Conservation (phyloP, 805 yeast species). For the Kodamaea sagamina region DNA sequence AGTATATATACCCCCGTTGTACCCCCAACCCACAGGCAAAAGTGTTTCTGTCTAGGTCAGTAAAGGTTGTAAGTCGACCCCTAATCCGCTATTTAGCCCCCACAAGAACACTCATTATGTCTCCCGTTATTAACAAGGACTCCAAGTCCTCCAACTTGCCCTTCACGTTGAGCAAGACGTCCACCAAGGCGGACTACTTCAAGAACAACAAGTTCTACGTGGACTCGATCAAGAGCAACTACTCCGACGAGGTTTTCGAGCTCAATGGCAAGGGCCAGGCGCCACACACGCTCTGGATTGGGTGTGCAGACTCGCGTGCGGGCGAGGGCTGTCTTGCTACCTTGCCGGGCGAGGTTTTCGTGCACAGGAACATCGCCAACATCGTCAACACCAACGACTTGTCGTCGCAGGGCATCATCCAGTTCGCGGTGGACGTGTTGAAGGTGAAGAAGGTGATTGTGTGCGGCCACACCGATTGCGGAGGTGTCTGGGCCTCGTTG, state of each 20-base stretch:
- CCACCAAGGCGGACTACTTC: slow-evolving; percentile 51
- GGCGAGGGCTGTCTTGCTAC: slow-evolving; percentile 75
- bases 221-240: slow-evolving; percentile 47
- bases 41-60: slow-evolving; percentile 6
- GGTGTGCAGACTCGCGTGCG: slow-evolving; percentile 90
- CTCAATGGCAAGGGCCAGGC: slow-evolving; percentile 77
- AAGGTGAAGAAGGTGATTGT: slow-evolving; percentile 79
- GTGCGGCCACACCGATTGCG: slow-evolving; percentile 95
- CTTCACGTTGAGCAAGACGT: slow-evolving; percentile 49
- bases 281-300: slow-evolving; percentile 94
- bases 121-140: slow-evolving; percentile 1
- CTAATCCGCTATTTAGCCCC: background rate
- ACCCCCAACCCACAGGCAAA: slow-evolving; percentile 1
- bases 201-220: slow-evolving; percentile 49
- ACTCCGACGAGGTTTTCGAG: slow-evolving; percentile 58
- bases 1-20: slow-evolving; percentile 2
- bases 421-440: slow-evolving; percentile 82
- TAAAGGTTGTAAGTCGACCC: slow-evolving; percentile 4
- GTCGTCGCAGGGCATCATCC: slow-evolving; percentile 74
- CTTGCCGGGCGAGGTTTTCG: slow-evolving; percentile 90
- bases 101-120: slow-evolving; percentile 3
- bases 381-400: slow-evolving; percentile 69
- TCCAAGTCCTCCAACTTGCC: slow-evolving; percentile 32
- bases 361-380: slow-evolving; percentile 87
- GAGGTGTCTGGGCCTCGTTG: slow-evolving; percentile 84